Conservation (phyloP, 169 alveolate genomes). For the Cryptosporidium ubiquitum region DNA sequence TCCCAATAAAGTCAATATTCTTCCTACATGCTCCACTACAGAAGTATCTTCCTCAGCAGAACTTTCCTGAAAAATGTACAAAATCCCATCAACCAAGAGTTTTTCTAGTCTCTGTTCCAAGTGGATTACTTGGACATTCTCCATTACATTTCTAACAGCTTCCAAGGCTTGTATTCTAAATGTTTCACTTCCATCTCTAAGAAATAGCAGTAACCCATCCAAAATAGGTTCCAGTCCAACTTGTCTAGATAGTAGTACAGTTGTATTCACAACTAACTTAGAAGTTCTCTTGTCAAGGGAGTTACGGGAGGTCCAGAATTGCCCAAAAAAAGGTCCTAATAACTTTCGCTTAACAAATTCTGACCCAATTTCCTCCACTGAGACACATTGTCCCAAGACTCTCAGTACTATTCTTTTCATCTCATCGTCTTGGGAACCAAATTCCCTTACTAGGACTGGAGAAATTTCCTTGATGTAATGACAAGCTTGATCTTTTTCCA, state of each 20-base stretch:
- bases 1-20: conserved; percentile 95
- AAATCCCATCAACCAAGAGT: conserved; percentile 97
- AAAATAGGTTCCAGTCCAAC: conserved; percentile 87
- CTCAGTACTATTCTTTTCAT: conserved; percentile 96
- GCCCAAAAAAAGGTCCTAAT: conserved; percentile 94
- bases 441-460: conserved; percentile 96
- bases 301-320: conserved; percentile 92
- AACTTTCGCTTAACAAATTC: conserved; percentile 94
- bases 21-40: conserved; percentile 96
- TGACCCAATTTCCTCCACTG: conserved; percentile 98
- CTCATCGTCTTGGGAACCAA: conserved; percentile 97
- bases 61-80: conserved; percentile 97
- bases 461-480: conserved; percentile 96
- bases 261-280: conserved; percentile 96
- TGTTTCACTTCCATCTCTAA: conserved; percentile 93
- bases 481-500: conserved; percentile 99
- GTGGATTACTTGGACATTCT: conserved; percentile 92
- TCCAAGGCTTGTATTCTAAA: conserved; percentile 97
- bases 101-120: conserved; percentile 96
- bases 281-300: conserved; percentile 95
- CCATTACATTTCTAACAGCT: conserved; percentile 94
- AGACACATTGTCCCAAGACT: conserved; percentile 97
- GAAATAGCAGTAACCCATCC: conserved; percentile 87
- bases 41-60: conserved; percentile 94
- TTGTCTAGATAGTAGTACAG: conserved; percentile 97